These are phyloP conservation scores for Vinca minor DNA, from an alignment of 257 asterid species.

Conservation along the genomic window DNA sequence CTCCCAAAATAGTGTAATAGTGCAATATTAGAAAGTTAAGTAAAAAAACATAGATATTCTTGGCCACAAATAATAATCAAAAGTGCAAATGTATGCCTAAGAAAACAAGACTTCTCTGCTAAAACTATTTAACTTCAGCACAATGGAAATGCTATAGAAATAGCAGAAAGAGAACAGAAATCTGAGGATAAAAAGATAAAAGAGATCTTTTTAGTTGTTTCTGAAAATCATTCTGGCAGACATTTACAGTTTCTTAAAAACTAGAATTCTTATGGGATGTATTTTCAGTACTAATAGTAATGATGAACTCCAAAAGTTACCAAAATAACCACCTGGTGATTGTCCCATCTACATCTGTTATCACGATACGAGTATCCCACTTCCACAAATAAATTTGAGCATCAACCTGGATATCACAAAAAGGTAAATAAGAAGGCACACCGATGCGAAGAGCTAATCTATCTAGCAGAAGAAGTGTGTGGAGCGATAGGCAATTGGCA, in stretches of 20 bases:
- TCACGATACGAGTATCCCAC: conserved; percentile 76
- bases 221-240: not conserved
- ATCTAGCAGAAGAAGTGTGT: not conserved
- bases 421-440: conserved; percentile 18
- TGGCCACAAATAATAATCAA: not conserved
- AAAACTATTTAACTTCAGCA: not conserved
- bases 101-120: not conserved
- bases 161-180: not conserved
- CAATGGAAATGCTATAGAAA: not conserved
- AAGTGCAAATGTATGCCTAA: not conserved
- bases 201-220: not conserved
- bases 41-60: not conserved
- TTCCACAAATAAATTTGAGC: conserved; percentile 89
- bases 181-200: not conserved
- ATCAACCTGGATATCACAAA: conserved; percentile 56
- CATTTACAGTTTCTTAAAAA: too few species aligned
- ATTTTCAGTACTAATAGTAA: not conserved
- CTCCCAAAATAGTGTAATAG: too few species aligned
- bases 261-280: too few species aligned
- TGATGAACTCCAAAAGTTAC: not conserved
- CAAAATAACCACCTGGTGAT: conserved; percentile 58
- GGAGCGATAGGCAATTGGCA: not conserved
- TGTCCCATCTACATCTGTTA: conserved; percentile 98
- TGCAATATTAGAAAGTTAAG: not conserved
- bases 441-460: not conserved